A percentile compares a stretch with the other conserved stretches of the same genome.
These are phyloP conservation scores for Helianthus tuberosus DNA, from an alignment of 129 eudicot genomes.

Conservation along the genomic window DNA sequence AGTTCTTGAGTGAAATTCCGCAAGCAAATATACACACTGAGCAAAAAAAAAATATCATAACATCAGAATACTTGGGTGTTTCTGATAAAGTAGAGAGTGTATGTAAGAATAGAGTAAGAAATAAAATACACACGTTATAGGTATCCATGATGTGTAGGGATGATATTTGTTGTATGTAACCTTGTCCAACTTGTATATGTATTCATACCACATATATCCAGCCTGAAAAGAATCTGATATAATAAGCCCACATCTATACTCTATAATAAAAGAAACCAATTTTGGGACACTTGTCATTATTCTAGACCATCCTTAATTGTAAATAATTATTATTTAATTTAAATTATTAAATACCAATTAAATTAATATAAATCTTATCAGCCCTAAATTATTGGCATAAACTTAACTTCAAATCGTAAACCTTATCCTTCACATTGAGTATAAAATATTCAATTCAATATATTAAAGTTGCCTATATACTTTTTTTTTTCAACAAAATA, in stretches of 20 bases:
- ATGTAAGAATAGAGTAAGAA: background rate
- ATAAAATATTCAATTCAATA: too few species aligned
- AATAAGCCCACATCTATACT: conserved; percentile 25
- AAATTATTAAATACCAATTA: too few species aligned
- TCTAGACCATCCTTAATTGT: too few species aligned
- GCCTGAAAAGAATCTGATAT: conserved; percentile 49
- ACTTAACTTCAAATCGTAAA: too few species aligned
- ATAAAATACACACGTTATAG: conserved; percentile 69
- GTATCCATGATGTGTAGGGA: conserved; percentile 98
- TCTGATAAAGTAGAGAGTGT: conserved; percentile 13
- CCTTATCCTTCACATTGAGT: too few species aligned
- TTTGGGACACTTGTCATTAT: too few species aligned
- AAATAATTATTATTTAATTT: too few species aligned
- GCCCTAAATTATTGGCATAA: too few species aligned
- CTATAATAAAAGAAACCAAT: too few species aligned
- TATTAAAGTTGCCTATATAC: too few species aligned
- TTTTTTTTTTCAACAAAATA: too few species aligned
- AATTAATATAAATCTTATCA: too few species aligned
- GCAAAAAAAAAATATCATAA: conserved; percentile 24
- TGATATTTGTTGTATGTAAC: conserved; percentile 82
- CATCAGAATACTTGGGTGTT: background rate
- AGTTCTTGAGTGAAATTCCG: conserved; percentile 85
- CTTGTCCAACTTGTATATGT: conserved; percentile 85
- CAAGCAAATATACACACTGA: conserved; percentile 87
- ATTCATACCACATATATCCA: conserved; percentile 88